These are phyloP conservation scores for Castanea crenata DNA, from an alignment of 306 rosid species.

Conservation along the genomic window DNA sequence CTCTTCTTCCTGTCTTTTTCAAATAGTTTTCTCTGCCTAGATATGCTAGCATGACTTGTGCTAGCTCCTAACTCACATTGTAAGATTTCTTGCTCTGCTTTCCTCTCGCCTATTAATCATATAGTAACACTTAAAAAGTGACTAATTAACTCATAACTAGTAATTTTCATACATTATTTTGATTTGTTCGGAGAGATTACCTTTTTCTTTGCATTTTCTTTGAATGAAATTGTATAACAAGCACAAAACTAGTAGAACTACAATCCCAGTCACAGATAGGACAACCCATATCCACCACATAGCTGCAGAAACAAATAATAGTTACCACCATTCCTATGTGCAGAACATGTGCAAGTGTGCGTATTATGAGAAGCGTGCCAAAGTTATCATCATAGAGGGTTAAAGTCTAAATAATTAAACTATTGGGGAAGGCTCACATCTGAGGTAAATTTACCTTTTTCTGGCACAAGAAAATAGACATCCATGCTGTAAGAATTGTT, in stretches of 20 bases:
- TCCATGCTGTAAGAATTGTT: neutral
- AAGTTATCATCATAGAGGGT: neutral
- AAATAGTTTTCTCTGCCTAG: neutral
- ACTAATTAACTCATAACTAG: neutral
- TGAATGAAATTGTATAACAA: neutral
- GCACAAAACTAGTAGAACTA: neutral
- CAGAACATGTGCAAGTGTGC: neutral
- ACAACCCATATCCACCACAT: constrained; percentile 37
- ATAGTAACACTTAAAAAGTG: neutral
- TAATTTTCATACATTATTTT: neutral
- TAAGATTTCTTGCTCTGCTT: constrained; percentile 2
- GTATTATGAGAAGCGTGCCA: neutral
- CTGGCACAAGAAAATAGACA: neutral
- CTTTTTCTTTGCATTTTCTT: constrained; percentile 18
- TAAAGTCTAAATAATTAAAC: neutral
- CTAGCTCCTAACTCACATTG: constrained; percentile 16
- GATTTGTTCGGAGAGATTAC: neutral
- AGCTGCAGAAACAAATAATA: constrained; percentile 4
- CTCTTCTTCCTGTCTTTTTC: neutral
- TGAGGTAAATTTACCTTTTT: neutral
- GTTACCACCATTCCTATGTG: neutral
- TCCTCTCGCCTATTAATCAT: constrained; percentile 1
- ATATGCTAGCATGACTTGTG: constrained; percentile 1
- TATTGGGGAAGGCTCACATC: too few relatives aligned
- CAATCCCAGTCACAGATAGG: constrained; percentile 4